Percentiles rank a stretch among this genome's conserved stretches.
Evolutionary conservation across 2,329 filamentous ascomycete genomes (phyloP).

Genomic region (Fusarium anthophilum): DNA sequence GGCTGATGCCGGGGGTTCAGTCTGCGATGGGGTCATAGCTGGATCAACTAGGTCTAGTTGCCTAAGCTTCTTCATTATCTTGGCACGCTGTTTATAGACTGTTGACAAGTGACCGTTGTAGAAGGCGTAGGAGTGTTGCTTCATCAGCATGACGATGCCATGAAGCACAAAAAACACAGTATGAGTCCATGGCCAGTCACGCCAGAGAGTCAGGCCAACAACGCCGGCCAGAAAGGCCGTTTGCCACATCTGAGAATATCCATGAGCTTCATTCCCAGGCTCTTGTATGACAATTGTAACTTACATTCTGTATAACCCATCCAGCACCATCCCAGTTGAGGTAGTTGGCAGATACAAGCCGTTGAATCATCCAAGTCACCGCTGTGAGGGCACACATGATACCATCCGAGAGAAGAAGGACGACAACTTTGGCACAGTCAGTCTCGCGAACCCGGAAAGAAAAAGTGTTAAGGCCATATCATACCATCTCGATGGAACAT

Average conservation of each 20-base stretch:
- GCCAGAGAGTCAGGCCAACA: slow-evolving; percentile 72
- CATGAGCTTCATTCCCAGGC: neutral
- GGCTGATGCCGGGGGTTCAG: slow-evolving; percentile 52
- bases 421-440: slow-evolving; percentile 52
- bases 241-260: slow-evolving; percentile 70
- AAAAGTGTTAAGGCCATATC: neutral
- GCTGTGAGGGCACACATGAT: slow-evolving; percentile 73
- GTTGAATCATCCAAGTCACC: slow-evolving; percentile 73
- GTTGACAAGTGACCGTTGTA: slow-evolving; percentile 79
- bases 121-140: slow-evolving; percentile 82
- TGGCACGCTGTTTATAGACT: slow-evolving; percentile 60
- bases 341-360: slow-evolving; percentile 64
- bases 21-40: slow-evolving; percentile 53
- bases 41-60: slow-evolving; percentile 65
- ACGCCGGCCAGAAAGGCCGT: slow-evolving; percentile 68
- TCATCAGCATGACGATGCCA: slow-evolving; percentile 81
- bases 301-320: slow-evolving; percentile 77
- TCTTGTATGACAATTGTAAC: slow-evolving; percentile 22
- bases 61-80: slow-evolving; percentile 60
- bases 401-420: slow-evolving; percentile 71
- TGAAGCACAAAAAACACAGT: slow-evolving; percentile 82
- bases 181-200: slow-evolving; percentile 86
- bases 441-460: neutral
- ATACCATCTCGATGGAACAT: slow-evolving; percentile 67
- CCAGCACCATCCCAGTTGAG: slow-evolving; percentile 74